Base-by-base conservation (phyloP, 2,329 filamentous ascomycete species). In the Drechslerella dactyloides region DNA sequence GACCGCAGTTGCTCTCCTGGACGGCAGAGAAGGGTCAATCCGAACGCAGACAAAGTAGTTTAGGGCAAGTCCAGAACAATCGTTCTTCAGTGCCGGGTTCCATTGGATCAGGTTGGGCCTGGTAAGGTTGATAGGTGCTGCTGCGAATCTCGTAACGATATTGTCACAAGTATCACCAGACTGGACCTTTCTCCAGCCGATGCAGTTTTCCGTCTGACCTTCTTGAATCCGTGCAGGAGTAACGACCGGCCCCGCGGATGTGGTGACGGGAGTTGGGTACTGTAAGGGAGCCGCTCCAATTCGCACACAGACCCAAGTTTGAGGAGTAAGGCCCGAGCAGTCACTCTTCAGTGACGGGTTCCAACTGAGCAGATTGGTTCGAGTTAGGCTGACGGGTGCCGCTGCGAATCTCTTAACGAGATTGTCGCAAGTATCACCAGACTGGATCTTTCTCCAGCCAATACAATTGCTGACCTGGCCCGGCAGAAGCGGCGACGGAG, bases 391-490 rank as follows among this genome's bases (percentile, higher is more conserved):
- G 5, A 48, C 48, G 11, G 57, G 51, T n/a, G 42, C n/a, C 8
- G 8, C 27, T 33, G 27, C n/a, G 30, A 57, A 69, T 15, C 57
- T 40, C 2, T 33, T n/a, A 10, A 62, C 56, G 30, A 69, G 23
- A 21, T 27, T 55, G 19, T 21, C 21, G 24, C 64, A 69, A 15
- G 57, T 69, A 15, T 69, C 64, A 23, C n/a, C n/a, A 1, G 57
- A n/a, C 33, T 53, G 42, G 51, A 62, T 42, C 8, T 62, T 57
- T 3, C 48, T 48, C 58, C 58, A 64, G 37, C 33, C 50, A 46
- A 44, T 53, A 56, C 66, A 70, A 15, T 50, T 64, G 3, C 37
- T 1, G 5, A 46, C 27, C 48, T 58, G 44, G 30, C 66, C 66
- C 11, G 42, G 15, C 35, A 50, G 58, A 33, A 46, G 64, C 30